Conservation (phyloP, 495 filamentous ascomycete species). For the Pseudoneurospora amorphoporcata region DNA sequence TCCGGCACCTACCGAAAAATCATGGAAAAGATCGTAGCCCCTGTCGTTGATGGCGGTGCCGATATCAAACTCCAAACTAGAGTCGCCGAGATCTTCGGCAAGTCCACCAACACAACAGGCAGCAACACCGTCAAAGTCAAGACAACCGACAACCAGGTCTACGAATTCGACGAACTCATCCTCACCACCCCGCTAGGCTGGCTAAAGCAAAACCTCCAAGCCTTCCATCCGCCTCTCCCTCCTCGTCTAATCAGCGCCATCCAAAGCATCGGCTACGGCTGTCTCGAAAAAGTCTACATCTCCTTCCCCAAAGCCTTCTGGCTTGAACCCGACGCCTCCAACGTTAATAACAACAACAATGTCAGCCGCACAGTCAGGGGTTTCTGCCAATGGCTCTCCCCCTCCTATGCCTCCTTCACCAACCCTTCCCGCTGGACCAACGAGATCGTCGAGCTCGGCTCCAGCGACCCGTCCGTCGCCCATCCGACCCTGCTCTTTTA, state of each 20-base stretch:
- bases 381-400: constrained; percentile 63
- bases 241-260: constrained; percentile 59
- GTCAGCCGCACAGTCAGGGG: constrained; percentile 28
- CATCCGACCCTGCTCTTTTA: constrained; percentile 94
- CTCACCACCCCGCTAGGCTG: constrained; percentile 81
- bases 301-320: constrained; percentile 66
- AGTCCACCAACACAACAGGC: constrained; percentile 27
- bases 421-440: constrained; percentile 67
- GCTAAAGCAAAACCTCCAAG: constrained; percentile 63
- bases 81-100: constrained; percentile 35
- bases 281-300: constrained; percentile 86
- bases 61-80: constrained; percentile 46
- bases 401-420: constrained; percentile 45
- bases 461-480: constrained; percentile 45
- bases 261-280: constrained; percentile 69
- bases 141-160: constrained; percentile 39
- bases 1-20: constrained; percentile 78
- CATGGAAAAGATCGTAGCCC: constrained; percentile 53
- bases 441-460: constrained; percentile 67
- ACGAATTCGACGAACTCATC: constrained; percentile 74
- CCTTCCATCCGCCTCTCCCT: constrained; percentile 65
- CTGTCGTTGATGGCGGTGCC: constrained; percentile 46
- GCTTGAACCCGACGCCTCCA: constrained; percentile 16
- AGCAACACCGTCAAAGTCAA: constrained; percentile 39
- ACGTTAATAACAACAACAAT: background rate